phyloP scores from a whole-genome alignment of 768 basidiomycete genomes.

The Leccinum uliginosum region DNA sequence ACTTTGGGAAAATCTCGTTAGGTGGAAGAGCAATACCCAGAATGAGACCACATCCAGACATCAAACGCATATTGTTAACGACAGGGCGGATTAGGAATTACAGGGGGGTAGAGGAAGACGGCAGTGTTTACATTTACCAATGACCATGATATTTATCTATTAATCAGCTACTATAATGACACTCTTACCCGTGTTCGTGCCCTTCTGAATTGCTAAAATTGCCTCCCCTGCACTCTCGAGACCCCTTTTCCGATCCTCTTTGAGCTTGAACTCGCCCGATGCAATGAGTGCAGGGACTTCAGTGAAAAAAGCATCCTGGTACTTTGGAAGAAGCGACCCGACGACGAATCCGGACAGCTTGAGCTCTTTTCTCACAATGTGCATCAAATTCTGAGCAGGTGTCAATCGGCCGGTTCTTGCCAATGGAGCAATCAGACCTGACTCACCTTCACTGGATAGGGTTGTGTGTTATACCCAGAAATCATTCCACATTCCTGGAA shows the following conservation, averaged over 20 bases:
- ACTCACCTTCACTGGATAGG: constrained; percentile 12
- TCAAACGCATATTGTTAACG: constrained; percentile 16
- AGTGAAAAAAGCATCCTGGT: constrained; percentile 39
- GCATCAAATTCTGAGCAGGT: constrained; percentile 32
- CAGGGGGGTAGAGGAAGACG: constrained; percentile 17
- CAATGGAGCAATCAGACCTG: background rate
- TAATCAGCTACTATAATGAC: constrained; percentile 12
- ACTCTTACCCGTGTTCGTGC: constrained; percentile 32
- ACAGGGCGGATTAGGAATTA: constrained; percentile 27
- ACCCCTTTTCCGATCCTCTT: constrained; percentile 42
- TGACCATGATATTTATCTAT: background rate
- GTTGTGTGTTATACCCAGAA: constrained; percentile 10
- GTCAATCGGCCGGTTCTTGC: constrained; percentile 6
- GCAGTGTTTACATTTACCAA: constrained; percentile 19
- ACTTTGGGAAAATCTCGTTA: constrained; percentile 13
- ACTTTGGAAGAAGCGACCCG: constrained; percentile 25
- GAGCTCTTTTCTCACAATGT: constrained; percentile 38
- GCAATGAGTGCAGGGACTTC: constrained; percentile 39
- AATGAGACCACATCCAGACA: constrained; percentile 8
- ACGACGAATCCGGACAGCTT: constrained; percentile 45
- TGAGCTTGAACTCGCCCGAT: constrained; percentile 43
- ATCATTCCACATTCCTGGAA: constrained; percentile 33
- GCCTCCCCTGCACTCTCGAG: constrained; percentile 39
- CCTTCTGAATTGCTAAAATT: constrained; percentile 33
- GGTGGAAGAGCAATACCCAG: constrained; percentile 2